Percentiles rank a stretch among this genome's conserved stretches.
Evolutionary conservation across 139 green algal genomes (phyloP).

Genomic region (Gonium pectorale): DNA sequence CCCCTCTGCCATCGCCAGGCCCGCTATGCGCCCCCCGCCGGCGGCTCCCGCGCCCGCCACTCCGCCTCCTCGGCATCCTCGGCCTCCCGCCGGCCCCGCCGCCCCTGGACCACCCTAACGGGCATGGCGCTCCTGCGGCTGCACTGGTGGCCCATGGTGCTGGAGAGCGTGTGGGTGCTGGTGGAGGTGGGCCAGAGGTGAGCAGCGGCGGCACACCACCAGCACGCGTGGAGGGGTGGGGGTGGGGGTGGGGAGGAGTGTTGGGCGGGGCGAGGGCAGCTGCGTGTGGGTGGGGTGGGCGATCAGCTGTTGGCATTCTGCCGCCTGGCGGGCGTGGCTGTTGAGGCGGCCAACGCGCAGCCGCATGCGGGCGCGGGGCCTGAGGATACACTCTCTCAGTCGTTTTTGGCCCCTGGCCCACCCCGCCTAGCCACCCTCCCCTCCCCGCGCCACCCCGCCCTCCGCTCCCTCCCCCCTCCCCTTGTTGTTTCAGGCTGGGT

Average conservation of each 20-base stretch:
- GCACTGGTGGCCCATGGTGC: conserved; percentile 59
- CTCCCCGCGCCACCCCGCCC: background rate
- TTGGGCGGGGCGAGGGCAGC: too few relatives aligned
- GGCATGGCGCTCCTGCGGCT: conserved; percentile 59
- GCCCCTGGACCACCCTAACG: conserved; percentile 35
- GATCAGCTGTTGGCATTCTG: too few relatives aligned
- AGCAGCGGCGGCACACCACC: background rate
- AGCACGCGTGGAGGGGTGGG: background rate
- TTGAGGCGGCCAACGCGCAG: too few relatives aligned
- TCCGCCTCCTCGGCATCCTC: too few relatives aligned
- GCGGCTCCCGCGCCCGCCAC: background rate
- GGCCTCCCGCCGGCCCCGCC: background rate
- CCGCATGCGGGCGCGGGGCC: background rate
- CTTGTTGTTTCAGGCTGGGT: conserved; percentile 59
- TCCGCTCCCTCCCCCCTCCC: background rate
- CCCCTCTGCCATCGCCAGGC: background rate
- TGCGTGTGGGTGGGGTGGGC: background rate
- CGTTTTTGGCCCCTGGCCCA: too few relatives aligned
- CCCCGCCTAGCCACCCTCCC: background rate
- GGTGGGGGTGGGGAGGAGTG: background rate
- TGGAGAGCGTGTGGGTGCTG: conserved; percentile 66
- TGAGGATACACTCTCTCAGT: too few relatives aligned
- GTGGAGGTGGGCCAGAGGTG: conserved; percentile 68
- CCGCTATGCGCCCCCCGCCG: background rate
- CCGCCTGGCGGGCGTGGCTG: too few relatives aligned